phyloP scores from a whole-genome alignment of 179 eudicot species.

The Corrigiola litoralis region DNA sequence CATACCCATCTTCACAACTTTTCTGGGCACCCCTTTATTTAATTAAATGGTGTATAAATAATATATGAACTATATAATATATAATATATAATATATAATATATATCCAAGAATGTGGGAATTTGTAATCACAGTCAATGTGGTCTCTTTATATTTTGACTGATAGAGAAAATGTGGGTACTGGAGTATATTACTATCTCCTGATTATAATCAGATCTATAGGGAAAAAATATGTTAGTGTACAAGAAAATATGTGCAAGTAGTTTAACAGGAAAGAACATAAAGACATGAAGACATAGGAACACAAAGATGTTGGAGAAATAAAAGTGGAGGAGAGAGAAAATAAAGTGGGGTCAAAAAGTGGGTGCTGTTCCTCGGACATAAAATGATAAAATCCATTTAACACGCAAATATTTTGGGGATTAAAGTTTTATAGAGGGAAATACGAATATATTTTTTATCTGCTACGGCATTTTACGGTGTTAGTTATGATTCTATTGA shows the following conservation, averaged over 20 bases:
- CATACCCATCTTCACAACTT: conserved; percentile 20
- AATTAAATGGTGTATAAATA: not conserved
- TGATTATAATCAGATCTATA: conserved; percentile 15
- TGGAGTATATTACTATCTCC: not conserved
- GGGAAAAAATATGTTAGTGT: too few relatives aligned
- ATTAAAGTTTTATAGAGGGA: not conserved
- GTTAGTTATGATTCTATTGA: not conserved
- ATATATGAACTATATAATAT: not conserved
- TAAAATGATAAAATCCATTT: not conserved
- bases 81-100: not conserved
- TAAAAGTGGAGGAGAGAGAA: not conserved
- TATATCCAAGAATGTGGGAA: not conserved
- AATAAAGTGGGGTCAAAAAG: not conserved
- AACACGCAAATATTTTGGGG: conserved; percentile 13
- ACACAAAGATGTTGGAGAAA: not conserved
- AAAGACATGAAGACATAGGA: not conserved
- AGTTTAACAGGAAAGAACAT: not conserved
- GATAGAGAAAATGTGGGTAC: conserved; percentile 1
- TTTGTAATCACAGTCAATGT: conserved; percentile 4
- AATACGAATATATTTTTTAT: not conserved
- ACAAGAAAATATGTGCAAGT: not conserved
- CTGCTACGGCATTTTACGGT: not conserved
- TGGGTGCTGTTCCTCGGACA: conserved; percentile 11
- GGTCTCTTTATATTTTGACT: conserved; percentile 16
- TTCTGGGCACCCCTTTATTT: conserved; percentile 6